Evolutionary conservation across 2,329 filamentous ascomycete genomes (phyloP), one percentile per base, ranked within the genome.

Genomic region (Ophiocordyceps unilateralis): DNA sequence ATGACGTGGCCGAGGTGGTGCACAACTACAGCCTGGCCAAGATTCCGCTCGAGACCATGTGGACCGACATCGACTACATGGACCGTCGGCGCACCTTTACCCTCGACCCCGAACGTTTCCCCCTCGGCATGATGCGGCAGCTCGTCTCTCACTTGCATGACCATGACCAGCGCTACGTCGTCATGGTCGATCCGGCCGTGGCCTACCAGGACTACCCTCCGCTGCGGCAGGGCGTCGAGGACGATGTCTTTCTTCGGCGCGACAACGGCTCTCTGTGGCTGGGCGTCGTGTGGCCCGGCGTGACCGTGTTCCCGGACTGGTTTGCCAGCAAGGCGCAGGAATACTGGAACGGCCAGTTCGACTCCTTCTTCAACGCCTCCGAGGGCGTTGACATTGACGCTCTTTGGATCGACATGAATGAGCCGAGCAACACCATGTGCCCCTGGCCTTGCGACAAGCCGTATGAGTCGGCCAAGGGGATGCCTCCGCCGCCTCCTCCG

Each of bases 231-330:
- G 67, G 66, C 5, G 51, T 68, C 5, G 58, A 52, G 51, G 55
- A 64, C 39, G 57, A 75, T 62, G 50, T 69, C 44, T 74, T 70
- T 51, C 54, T 74, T 14, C 60, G 64, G 38, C 60, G 64, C 8
- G 51, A 56, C 32, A 78, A 85, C 50, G 80, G 72, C 9, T 69
- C 68, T 1, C 58, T 65, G 41, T 74, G 65, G 60, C 59, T 70
- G 39, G 76, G 82, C 15, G 80, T 85, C 15, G 83, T 88, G 20
- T 89, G 83, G 83, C 79, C 83, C 6, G 83, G 83, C 39, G 70
- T 76, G 14, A 73, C 78, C 0, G 79, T 72, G 11, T 86, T 78
- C 59, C 81, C 81, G 0, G 84, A 89, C 56, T 89, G 83, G 83
- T 86, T 87, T 54, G 64, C 76, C 17, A 67, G 70, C 8, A 74